Conservation (phyloP, 169 alveolate genomes). For the Prorocentrum cordatum region DNA sequence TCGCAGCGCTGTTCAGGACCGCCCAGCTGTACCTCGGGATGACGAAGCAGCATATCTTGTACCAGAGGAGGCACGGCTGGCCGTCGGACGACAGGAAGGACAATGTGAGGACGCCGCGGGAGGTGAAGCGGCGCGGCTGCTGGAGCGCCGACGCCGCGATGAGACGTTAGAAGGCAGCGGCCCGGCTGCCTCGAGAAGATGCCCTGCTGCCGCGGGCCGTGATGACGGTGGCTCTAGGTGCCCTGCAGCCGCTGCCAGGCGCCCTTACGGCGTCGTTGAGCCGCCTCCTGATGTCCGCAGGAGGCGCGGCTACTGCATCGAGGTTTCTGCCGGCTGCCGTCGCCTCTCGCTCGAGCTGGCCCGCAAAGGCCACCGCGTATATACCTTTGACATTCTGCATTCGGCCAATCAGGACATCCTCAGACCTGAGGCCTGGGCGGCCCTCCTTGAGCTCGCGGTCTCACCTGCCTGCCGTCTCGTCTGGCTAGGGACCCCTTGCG, state of each 20-base stretch:
- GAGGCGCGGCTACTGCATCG: background rate
- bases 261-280: background rate
- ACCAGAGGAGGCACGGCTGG: constrained; percentile 7
- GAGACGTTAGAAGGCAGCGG: background rate
- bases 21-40: background rate
- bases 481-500: no score
- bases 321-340: background rate
- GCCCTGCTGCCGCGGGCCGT: background rate
- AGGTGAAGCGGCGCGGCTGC: constrained; percentile 13
- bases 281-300: no score
- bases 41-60: background rate
- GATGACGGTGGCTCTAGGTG: background rate
- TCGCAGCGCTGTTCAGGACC: background rate
- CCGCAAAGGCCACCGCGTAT: background rate
- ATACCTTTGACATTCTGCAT: no score
- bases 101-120: background rate
- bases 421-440: no score
- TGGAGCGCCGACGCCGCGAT: background rate
- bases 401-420: no score
- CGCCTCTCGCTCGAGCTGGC: background rate
- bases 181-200: background rate
- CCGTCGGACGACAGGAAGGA: background rate
- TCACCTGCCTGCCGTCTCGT: no score
- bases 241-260: no score
- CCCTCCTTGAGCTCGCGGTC: no score